Percentiles rank a stretch among this genome's conserved stretches.
Evolutionary conservation across 345 rosid species (phyloP).

Genomic region (Citrus glauca): DNA sequence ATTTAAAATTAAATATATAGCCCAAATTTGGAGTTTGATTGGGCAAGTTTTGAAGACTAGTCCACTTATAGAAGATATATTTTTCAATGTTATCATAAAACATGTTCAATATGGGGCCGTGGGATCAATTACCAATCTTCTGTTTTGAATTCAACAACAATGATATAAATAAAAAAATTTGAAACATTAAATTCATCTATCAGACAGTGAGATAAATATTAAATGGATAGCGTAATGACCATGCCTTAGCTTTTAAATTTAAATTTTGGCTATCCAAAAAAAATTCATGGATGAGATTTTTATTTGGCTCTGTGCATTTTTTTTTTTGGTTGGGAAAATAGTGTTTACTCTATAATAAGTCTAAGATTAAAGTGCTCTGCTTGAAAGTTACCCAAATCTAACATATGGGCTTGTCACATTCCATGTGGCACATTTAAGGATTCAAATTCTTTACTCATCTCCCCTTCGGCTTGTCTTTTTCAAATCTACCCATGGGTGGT

Average conservation of each 20-base stretch:
- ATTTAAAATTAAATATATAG: background rate
- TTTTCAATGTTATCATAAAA: background rate
- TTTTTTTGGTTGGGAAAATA: no score
- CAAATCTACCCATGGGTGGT: no score
- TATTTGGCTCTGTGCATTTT: no score
- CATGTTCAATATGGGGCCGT: background rate
- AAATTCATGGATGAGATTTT: no score
- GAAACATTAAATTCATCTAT: background rate
- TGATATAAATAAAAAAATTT: background rate
- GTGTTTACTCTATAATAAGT: no score
- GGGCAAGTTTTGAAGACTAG: background rate
- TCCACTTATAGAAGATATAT: background rate
- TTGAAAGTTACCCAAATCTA: background rate
- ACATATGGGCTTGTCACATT: background rate
- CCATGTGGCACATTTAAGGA: background rate
- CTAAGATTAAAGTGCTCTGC: no score
- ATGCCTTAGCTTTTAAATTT: no score
- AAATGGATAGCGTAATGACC: no score
- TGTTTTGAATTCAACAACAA: background rate
- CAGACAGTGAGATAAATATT: no score
- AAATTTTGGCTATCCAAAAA: no score
- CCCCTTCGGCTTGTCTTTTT: no score
- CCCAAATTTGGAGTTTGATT: background rate
- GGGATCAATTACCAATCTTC: background rate
- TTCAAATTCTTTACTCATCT: no score